Percentiles rank a stretch among this genome's conserved stretches.
Evolutionary conservation across 331 rosid species (phyloP).

Genomic region (Malus hybrid): DNA sequence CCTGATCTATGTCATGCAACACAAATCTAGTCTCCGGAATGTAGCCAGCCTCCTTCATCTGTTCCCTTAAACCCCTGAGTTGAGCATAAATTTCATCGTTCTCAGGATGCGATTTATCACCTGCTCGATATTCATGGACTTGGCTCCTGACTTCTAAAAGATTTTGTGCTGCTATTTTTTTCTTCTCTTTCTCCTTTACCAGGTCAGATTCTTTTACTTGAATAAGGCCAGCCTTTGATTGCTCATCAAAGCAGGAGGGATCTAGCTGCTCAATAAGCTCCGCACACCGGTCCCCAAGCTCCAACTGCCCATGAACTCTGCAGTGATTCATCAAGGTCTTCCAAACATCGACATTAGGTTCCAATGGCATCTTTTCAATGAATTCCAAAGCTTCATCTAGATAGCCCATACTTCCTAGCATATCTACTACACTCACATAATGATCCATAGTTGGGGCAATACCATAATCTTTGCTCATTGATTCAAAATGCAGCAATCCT

Average conservation of each 20-base stretch:
- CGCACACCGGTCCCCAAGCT: slow-evolving; percentile 58
- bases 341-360: slow-evolving; percentile 50
- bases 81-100: slow-evolving; percentile 48
- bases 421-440: slow-evolving; percentile 49
- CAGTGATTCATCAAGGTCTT: slow-evolving; percentile 63
- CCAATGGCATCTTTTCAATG: slow-evolving; percentile 59
- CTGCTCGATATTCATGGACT: slow-evolving; percentile 26
- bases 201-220: slow-evolving; percentile 45
- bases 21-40: slow-evolving; percentile 63
- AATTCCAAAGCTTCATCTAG: slow-evolving; percentile 67
- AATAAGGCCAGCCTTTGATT: slow-evolving; percentile 55
- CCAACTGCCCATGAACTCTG: slow-evolving; percentile 57
- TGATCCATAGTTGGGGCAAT: slow-evolving; percentile 50
- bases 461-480: slow-evolving; percentile 54
- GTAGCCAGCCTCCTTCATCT: slow-evolving; percentile 74
- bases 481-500: slow-evolving; percentile 56
- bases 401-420: slow-evolving; percentile 58
- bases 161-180: slow-evolving; percentile 42
- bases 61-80: slow-evolving; percentile 56
- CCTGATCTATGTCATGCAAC: slow-evolving; percentile 69
- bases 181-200: slow-evolving; percentile 46
- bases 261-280: slow-evolving; percentile 60
- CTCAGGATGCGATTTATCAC: slow-evolving; percentile 70
- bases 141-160: slow-evolving; percentile 49
- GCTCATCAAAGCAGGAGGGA: slow-evolving; percentile 40